Conservation (phyloP, 768 basidiomycete species). For the Lactarius trivialis region DNA sequence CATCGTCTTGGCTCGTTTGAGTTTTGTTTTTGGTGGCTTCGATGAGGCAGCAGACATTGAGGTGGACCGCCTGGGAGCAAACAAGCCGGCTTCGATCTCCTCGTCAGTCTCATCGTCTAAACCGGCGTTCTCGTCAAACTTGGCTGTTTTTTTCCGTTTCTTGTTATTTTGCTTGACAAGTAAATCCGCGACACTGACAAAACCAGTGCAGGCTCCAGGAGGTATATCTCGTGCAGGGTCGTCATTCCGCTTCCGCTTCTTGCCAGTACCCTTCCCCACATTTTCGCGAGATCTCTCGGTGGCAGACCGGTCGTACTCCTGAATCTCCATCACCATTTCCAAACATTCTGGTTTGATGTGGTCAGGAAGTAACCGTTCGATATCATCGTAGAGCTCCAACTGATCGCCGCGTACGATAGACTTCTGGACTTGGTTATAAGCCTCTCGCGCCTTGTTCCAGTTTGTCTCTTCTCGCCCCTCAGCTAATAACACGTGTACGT, state of each 20-base stretch:
- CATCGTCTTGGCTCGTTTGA: slow-evolving; percentile 37
- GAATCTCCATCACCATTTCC: slow-evolving; percentile 79
- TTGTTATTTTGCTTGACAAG: slow-evolving; percentile 43
- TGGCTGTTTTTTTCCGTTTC: slow-evolving; percentile 36
- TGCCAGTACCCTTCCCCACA: slow-evolving; percentile 30
- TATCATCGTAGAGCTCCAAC: slow-evolving; percentile 90
- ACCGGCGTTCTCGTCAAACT: slow-evolving; percentile 44
- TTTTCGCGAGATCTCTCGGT: slow-evolving; percentile 32
- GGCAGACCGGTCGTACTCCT: slow-evolving; percentile 53
- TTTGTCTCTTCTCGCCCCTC: slow-evolving; percentile 88
- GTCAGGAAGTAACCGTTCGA: slow-evolving; percentile 76
- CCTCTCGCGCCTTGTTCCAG: slow-evolving; percentile 79
- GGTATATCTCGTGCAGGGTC: slow-evolving; percentile 68
- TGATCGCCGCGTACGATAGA: slow-evolving; percentile 79
- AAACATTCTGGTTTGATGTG: slow-evolving; percentile 69
- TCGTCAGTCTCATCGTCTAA: slow-evolving; percentile 63
- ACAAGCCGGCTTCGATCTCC: slow-evolving; percentile 55
- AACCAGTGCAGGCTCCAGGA: slow-evolving; percentile 59
- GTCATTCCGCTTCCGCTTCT: slow-evolving; percentile 67
- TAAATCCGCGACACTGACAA: slow-evolving; percentile 62
- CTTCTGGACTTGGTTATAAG: slow-evolving; percentile 84
- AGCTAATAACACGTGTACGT: slow-evolving; percentile 86
- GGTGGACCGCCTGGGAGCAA: slow-evolving; percentile 44
- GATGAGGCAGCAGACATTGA: slow-evolving; percentile 37
- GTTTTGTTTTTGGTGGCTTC: slow-evolving; percentile 31